Evolutionary conservation across 257 asterid species (phyloP).

Genomic region (Linderniella brevidens): DNA sequence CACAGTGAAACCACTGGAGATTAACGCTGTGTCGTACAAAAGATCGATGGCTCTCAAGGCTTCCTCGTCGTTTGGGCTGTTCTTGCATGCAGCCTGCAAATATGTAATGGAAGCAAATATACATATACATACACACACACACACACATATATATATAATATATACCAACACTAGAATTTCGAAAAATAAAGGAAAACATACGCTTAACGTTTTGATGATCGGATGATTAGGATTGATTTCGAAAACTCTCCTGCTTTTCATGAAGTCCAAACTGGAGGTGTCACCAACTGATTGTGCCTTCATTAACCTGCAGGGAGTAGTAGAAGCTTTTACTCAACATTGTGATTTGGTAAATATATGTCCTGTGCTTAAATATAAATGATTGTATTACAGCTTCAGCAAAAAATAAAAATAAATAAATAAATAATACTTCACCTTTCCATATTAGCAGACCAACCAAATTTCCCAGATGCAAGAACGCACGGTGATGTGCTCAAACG

Average conservation of each 20-base stretch:
- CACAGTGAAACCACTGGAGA: slow-evolving; percentile 94
- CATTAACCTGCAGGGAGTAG: slow-evolving; percentile 58
- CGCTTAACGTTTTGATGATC: slow-evolving; percentile 66
- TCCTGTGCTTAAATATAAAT: background rate
- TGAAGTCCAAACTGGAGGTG: slow-evolving; percentile 54
- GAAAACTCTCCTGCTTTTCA: slow-evolving; percentile 86
- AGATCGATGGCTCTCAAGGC: slow-evolving; percentile 91
- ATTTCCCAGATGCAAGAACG: slow-evolving; percentile 93
- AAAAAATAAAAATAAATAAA: background rate
- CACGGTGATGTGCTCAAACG: slow-evolving; percentile 91
- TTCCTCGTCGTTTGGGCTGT: slow-evolving; percentile 69
- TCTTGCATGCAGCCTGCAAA: slow-evolving; percentile 70
- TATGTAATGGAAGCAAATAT: slow-evolving; percentile 3
- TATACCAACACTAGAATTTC: too few species aligned
- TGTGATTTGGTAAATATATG: too few species aligned
- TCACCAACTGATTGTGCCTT: slow-evolving; percentile 80
- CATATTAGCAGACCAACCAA: slow-evolving; percentile 99
- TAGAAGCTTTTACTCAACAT: too few species aligned
- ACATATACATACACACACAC: background rate
- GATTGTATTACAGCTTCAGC: background rate
- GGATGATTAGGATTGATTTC: slow-evolving; percentile 93
- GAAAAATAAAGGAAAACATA: slow-evolving; percentile 11
- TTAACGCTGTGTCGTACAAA: slow-evolving; percentile 71
- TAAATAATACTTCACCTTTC: slow-evolving; percentile 39
- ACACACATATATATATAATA: background rate